Percentiles rank a stretch among this genome's conserved stretches.
These are phyloP conservation scores for Starmerella vaccinii DNA, from an alignment of 805 yeast species.

Conservation along the genomic window DNA sequence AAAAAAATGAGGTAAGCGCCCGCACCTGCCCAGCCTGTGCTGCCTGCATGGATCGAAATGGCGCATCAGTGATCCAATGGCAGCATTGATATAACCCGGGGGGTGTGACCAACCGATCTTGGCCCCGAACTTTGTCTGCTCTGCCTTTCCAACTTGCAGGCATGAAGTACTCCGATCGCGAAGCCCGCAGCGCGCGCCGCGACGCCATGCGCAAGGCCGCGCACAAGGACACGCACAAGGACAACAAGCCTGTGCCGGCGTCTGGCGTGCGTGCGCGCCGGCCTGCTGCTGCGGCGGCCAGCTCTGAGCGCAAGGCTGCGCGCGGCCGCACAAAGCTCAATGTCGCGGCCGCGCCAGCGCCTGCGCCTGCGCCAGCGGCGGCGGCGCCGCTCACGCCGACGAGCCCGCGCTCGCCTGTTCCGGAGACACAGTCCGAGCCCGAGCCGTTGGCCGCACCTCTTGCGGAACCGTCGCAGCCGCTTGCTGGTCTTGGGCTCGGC, in stretches of 20 bases:
- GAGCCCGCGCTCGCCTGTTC: neutral
- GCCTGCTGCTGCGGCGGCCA: neutral
- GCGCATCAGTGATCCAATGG: neutral
- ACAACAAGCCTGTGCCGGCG: neutral
- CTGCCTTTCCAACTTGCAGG: neutral
- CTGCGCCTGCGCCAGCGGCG: neutral
- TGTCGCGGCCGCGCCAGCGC: neutral
- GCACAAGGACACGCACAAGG: neutral
- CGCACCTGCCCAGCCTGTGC: neutral
- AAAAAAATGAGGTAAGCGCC: conserved; percentile 1
- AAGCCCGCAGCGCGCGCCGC: conserved; percentile 15
- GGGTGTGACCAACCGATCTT: no score
- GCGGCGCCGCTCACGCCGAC: neutral
- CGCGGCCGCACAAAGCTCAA: neutral
- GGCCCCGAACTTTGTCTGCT: no score
- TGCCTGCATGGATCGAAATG: neutral
- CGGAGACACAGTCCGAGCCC: neutral
- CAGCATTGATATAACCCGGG: neutral
- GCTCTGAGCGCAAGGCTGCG: neutral
- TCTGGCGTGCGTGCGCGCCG: neutral
- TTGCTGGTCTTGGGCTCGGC: no score
- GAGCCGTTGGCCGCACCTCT: no score
- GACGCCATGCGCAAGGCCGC: conserved; percentile 12
- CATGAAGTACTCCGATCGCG: neutral
- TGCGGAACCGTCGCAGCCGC: no score